Evolutionary conservation across 352 stramenopile genomes (phyloP), one percentile per base, ranked within the genome.

Genomic region (Globisporangium carolinianum): DNA sequence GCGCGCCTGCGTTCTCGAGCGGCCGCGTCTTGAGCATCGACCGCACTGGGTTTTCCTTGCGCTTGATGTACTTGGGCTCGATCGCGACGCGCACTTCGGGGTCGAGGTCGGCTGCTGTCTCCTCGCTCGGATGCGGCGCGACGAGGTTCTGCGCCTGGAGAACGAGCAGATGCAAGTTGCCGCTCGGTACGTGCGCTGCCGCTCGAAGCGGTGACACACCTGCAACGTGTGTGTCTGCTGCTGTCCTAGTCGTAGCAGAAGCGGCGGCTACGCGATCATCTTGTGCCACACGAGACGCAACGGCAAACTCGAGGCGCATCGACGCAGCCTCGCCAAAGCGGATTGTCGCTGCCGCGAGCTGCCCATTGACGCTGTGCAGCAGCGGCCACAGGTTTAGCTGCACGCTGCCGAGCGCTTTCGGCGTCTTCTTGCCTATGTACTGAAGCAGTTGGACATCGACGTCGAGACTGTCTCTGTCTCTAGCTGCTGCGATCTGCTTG

Each of bases 1-100:
- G 52, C 3, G 35, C 11, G 8, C 66, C 75, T 54, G 65, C 68
- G 50, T 78, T 73, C 53, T 85, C 72, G 10, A 85, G 58, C 4
- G 70, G 68, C 5, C 66, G 69, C 1, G 75, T 85, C 58, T 82
- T 85, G 9, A 79, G 68, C 66, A 73, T 81, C 11, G 75, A 73
- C 6, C 63, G 61, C 4, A 76, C 63, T 10, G 69, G 69, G 38
- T 81, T 75, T 7, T 84, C 68, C 56, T 85, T 85, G 7, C 72
- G 60, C 52, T 73, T 73, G 43, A 79, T 68, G 52, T 76, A 78
- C 46, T 76, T 76, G 2, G 75, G 75, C 46, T 85, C 74, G 14
- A 82, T 66, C 1, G 62, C 63, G 6, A 84, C 32, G 0, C 74
- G 72, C 6, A 84, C 74, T 65, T 84, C 74, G 1, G 72, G 72